These are phyloP conservation scores for Mycena galopus DNA, from an alignment of 768 basidiomycete species.

Conservation along the genomic window DNA sequence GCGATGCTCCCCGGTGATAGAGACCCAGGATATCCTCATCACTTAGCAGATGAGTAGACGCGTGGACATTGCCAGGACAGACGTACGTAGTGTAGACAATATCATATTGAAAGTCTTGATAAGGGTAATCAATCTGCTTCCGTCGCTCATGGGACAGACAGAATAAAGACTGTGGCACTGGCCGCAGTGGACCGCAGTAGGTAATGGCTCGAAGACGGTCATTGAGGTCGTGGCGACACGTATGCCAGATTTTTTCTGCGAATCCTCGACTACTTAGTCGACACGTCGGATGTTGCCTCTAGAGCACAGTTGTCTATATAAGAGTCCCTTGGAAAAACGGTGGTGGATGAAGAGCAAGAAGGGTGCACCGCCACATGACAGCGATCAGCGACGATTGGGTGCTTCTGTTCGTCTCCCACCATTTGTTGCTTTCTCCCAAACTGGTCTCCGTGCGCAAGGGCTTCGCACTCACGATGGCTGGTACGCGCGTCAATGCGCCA, in stretches of 20 bases:
- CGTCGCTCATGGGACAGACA: too few relatives aligned
- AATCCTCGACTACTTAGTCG: not conserved
- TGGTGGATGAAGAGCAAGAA: too few relatives aligned
- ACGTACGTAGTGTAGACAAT: too few relatives aligned
- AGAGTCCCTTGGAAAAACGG: not conserved
- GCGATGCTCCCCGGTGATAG: too few relatives aligned
- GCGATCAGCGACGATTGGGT: conserved; percentile 14
- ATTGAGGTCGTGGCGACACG: conserved; percentile 12
- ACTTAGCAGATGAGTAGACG: too few relatives aligned
- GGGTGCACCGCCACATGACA: not conserved
- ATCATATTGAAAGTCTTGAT: too few relatives aligned
- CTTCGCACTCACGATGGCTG: too few relatives aligned
- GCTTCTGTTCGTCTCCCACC: not conserved
- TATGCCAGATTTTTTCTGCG: not conserved
- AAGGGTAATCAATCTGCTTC: too few relatives aligned
- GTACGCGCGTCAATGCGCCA: not conserved
- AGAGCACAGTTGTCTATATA: not conserved
- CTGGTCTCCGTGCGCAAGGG: not conserved
- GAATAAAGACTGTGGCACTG: too few relatives aligned
- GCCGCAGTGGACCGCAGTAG: not conserved
- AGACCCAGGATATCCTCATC: too few relatives aligned
- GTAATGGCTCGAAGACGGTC: not conserved
- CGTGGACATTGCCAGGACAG: too few relatives aligned
- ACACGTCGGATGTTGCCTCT: too few relatives aligned
- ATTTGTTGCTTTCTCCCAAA: not conserved